phyloP scores from a whole-genome alignment of 1,284 basidiomycete genomes.

The Athelia sp. region DNA sequence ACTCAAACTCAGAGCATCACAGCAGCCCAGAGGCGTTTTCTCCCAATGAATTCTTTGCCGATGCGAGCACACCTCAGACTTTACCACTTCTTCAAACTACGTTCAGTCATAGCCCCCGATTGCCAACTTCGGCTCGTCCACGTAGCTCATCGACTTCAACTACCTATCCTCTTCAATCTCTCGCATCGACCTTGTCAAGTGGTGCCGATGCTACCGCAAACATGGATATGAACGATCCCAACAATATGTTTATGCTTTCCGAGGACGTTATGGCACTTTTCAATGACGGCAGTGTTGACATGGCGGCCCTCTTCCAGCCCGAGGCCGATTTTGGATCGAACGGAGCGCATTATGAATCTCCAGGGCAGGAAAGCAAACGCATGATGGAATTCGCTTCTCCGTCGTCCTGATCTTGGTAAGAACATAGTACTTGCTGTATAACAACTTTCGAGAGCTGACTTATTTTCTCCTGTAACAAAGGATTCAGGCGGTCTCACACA shows the following conservation, averaged over 20 bases:
- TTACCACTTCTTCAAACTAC: not conserved
- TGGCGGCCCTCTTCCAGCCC: slow-evolving; percentile 10
- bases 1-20: slow-evolving; percentile 44
- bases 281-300: slow-evolving; percentile 27
- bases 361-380: too few relatives aligned
- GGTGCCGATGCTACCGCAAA: slow-evolving; percentile 5
- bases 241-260: slow-evolving; percentile 22
- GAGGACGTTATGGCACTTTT: slow-evolving; percentile 31
- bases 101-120: not conserved
- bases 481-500: too few relatives aligned
- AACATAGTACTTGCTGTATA: too few relatives aligned
- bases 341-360: too few relatives aligned
- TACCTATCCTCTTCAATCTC: slow-evolving; percentile 1
- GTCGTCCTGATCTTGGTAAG: too few relatives aligned
- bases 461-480: too few relatives aligned
- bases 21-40: slow-evolving; percentile 63
- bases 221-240: slow-evolving; percentile 14
- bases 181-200: not conserved
- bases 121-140: not conserved
- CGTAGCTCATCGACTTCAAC: not conserved
- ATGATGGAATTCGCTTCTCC: too few relatives aligned
- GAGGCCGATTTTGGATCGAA: too few relatives aligned
- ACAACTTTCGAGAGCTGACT: too few relatives aligned
- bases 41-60: slow-evolving; percentile 56
- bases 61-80: slow-evolving; percentile 12